Evolutionary conservation across 176 grass and related monocot genomes (phyloP).

Genomic region (Ampelocalamus luodianensis): DNA sequence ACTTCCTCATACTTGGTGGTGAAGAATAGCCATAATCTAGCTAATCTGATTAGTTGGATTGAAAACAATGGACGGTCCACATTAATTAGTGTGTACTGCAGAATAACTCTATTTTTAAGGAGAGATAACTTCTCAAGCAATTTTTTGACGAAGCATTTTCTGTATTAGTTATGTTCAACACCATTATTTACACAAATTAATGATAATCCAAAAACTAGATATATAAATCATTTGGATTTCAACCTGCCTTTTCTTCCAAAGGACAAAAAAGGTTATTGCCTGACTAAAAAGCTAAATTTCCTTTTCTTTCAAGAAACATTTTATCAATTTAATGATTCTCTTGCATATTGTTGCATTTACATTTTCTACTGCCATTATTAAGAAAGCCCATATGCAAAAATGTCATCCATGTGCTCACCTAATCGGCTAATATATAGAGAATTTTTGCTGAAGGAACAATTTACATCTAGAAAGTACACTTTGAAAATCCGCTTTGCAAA

Average conservation of each 20-base stretch:
- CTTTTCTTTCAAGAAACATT: constrained; percentile 12
- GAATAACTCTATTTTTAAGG: background rate
- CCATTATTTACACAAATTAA: background rate
- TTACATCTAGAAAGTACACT: constrained; percentile 10
- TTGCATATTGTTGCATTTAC: background rate
- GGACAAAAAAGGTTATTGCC: background rate
- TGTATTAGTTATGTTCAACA: background rate
- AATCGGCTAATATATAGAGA: background rate
- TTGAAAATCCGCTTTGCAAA: constrained; percentile 4
- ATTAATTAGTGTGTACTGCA: too few relatives aligned
- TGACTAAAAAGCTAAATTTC: background rate
- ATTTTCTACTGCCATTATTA: background rate
- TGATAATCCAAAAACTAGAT: background rate
- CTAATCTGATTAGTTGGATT: too few relatives aligned
- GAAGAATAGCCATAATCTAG: too few relatives aligned
- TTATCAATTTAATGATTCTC: constrained; percentile 1
- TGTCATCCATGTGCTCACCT: constrained; percentile 2
- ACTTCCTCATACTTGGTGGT: too few relatives aligned
- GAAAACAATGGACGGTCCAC: too few relatives aligned
- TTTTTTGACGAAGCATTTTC: constrained; percentile 10
- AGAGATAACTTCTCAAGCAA: constrained; percentile 20
- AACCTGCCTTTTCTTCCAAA: background rate
- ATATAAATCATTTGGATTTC: background rate
- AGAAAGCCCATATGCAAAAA: background rate
- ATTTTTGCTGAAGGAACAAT: background rate